Conservation (phyloP, 495 filamentous ascomycete species). For the Neurospora hispaniola region DNA sequence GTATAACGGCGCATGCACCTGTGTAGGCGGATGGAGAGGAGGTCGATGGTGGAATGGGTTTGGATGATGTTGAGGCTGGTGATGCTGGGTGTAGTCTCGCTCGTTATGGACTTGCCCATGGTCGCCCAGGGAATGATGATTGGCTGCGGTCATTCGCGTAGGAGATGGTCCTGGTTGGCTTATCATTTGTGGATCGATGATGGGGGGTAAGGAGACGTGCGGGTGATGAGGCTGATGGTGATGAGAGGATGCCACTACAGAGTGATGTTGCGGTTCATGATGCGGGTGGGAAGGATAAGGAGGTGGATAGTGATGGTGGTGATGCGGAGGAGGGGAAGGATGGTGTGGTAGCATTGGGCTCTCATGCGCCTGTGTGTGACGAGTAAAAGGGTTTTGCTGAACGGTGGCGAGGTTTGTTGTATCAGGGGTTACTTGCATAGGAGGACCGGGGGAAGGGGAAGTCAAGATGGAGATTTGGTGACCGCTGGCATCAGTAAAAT, state of each 20-base stretch:
- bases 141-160: slow-evolving; percentile 7
- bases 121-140: not conserved
- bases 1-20: slow-evolving; percentile 4
- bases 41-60: slow-evolving; percentile 9
- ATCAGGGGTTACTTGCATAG: not conserved
- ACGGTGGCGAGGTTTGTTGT: not conserved
- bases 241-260: not conserved
- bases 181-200: slow-evolving; percentile 42
- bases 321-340: slow-evolving; percentile 13
- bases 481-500: slow-evolving; percentile 23
- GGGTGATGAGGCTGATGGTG: slow-evolving; percentile 17
- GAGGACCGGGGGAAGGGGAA: slow-evolving; percentile 7
- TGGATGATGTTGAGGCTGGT: slow-evolving; percentile 7
- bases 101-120: slow-evolving; percentile 11
- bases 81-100: slow-evolving; percentile 9
- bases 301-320: slow-evolving; percentile 16
- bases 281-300: slow-evolving; percentile 17
- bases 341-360: not conserved
- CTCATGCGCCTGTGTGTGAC: not conserved
- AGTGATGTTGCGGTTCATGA: slow-evolving; percentile 6
- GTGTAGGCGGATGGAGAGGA: slow-evolving; percentile 10
- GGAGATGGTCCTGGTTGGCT: slow-evolving; percentile 22
- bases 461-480: slow-evolving; percentile 25
- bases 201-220: slow-evolving; percentile 11
- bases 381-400: not conserved